Evolutionary conservation across 306 rosid genomes (phyloP).

Genomic region (Medicago truncatula): MtrunA17r5.0-ANR NC_053049.1:39147501-39148000

Average conservation of each 20-base stretch:
- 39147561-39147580: slow-evolving; percentile 73
- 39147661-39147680: slow-evolving; percentile 89
- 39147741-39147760: slow-evolving; percentile 85
- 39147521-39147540: slow-evolving; percentile 85
- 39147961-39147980: background rate
- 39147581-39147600: slow-evolving; percentile 82
- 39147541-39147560: slow-evolving; percentile 68
- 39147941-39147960: slow-evolving; percentile 16
- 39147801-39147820: slow-evolving; percentile 88
- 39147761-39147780: slow-evolving; percentile 92
- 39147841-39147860: slow-evolving; percentile 8
- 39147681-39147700: slow-evolving; percentile 82
- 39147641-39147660: slow-evolving; percentile 96
- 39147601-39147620: slow-evolving; percentile 92
- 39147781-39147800: slow-evolving; percentile 97
- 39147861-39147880: slow-evolving; percentile 9
- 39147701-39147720: slow-evolving; percentile 96
- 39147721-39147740: slow-evolving; percentile 83
- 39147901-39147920: slow-evolving; percentile 21
- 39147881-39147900: slow-evolving; percentile 20
- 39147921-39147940: slow-evolving; percentile 22
- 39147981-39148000: slow-evolving; percentile 30
- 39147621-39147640: slow-evolving; percentile 86
- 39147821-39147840: slow-evolving; percentile 21
- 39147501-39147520: slow-evolving; percentile 90